Base-by-base conservation (phyloP, 495 filamentous ascomycete species). In the Saxophila tyrrhenica region DNA sequence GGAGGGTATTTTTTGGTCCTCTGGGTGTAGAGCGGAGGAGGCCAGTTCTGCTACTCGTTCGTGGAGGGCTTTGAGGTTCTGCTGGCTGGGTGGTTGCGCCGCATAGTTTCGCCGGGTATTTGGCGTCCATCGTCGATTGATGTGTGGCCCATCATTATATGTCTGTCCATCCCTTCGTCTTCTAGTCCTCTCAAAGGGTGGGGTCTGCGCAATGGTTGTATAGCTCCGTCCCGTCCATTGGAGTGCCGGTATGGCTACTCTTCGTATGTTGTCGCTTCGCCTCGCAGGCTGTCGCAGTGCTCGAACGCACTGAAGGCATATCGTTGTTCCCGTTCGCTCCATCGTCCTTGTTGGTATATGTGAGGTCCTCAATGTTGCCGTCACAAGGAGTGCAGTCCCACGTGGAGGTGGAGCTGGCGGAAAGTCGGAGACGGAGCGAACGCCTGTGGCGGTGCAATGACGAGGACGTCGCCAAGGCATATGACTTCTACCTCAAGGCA, bases 51-150 rank as follows among this genome's bases (percentile, higher is more conserved):
- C 10, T 19, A 61, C 50, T 41, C 58, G 54, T 17, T 22, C 25
- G 50, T 61, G 58, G 44, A 61, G 22, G 13, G 58, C 50, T 16
- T 54, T 46, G 25, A 60, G 52, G 39, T 59, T 51, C 10, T 50
- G 51, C 17, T 22, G 19, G 52, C 11, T 9, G 57, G 50, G 23
- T 48, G 20, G 24, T 52, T 55, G 41, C 46, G 51, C 22, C 25
- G 22, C 19, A n/a, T 44, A 44, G 15, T 21, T 8, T n/a, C 41
- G 41, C 17, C 19, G 41, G 3, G 41, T 9, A n/a, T 8, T 5
- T n/a, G 41, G 17, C 7, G 17, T 9, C 7, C 7, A 5, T 44
- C 41, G 15, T 17, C 8, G 7, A 44, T n/a, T 17, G 7, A 7
- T 5, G 3, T 44, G 41, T 9, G n/a, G 41, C 7, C n/a, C 17